These are phyloP conservation scores for Cutaneotrichosporon mucoides DNA, from an alignment of 1,284 basidiomycete genomes.

Conservation along the genomic window DNA sequence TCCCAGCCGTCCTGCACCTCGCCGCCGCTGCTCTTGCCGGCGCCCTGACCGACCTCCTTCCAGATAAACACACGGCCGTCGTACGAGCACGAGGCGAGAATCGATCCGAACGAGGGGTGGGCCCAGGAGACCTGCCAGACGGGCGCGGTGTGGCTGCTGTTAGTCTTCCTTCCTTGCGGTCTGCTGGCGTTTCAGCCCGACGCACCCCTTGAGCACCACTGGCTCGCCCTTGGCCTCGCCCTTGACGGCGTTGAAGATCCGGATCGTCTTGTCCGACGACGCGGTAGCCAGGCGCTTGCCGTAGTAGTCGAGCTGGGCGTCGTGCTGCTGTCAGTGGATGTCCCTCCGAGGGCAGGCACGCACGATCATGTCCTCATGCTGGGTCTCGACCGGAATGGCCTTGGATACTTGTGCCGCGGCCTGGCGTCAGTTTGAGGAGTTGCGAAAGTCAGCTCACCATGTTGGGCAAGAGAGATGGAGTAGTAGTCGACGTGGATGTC, in stretches of 20 bases:
- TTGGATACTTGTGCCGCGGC: conserved; percentile 33
- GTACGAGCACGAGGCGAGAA: conserved; percentile 95
- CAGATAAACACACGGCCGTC: conserved; percentile 98
- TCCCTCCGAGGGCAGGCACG: conserved; percentile 34
- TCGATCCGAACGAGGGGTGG: conserved; percentile 92
- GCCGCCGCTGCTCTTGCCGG: conserved; percentile 49
- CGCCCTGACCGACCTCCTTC: conserved; percentile 64
- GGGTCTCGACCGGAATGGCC: conserved; percentile 64
- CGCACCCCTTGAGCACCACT: conserved; percentile 78
- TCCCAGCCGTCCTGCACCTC: conserved; percentile 62
- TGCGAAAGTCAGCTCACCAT: conserved; percentile 8
- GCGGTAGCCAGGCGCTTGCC: conserved; percentile 94
- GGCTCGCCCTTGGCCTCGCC: conserved; percentile 65
- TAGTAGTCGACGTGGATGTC: background rate
- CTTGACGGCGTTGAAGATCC: conserved; percentile 91
- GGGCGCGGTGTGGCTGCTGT: conserved; percentile 77
- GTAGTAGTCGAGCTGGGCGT: conserved; percentile 97
- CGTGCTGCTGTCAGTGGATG: conserved; percentile 61
- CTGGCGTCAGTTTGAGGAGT: conserved; percentile 13
- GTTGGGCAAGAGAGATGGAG: conserved; percentile 1
- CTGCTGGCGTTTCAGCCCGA: conserved; percentile 6
- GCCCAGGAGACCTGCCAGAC: conserved; percentile 99
- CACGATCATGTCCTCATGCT: conserved; percentile 94
- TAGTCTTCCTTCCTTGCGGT: background rate
- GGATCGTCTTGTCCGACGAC: conserved; percentile 91